phyloP scores from a whole-genome alignment of 2,329 filamentous ascomycete species.

The Aspergillus sp. region DNA sequence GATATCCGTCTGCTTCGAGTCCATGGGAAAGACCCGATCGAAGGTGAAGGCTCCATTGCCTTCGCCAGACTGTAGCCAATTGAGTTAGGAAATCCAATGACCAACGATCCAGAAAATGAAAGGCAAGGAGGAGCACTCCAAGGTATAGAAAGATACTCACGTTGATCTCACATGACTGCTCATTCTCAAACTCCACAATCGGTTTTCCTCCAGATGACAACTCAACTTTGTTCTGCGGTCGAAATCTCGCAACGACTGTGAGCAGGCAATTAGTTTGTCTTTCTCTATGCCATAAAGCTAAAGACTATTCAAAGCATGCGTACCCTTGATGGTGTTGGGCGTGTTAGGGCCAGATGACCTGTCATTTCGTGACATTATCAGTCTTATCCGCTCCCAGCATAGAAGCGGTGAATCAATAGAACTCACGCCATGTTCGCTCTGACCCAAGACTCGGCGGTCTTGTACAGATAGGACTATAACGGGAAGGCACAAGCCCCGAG shows the following conservation, averaged over 20 bases:
- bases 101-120: no score
- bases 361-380: constrained; percentile 14
- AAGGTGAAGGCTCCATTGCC: constrained; percentile 87
- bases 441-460: constrained; percentile 6
- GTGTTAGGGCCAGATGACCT: constrained; percentile 25
- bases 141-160: constrained; percentile 46
- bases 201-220: constrained; percentile 84
- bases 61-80: constrained; percentile 64
- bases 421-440: constrained; percentile 46
- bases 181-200: constrained; percentile 81
- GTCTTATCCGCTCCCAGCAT: constrained; percentile 8
- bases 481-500: constrained; percentile 19
- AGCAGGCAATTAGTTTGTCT: constrained; percentile 37
- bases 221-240: constrained; percentile 94
- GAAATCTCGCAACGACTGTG: constrained; percentile 91
- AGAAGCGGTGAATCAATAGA: constrained; percentile 5
- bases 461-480: constrained; percentile 3
- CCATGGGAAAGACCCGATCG: constrained; percentile 95
- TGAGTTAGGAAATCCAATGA: constrained; percentile 11
- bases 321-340: constrained; percentile 53
- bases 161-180: constrained; percentile 82
- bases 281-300: no score
- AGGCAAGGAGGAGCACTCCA: no score
- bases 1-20: constrained; percentile 82
- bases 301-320: constrained; percentile 10